Percentiles rank a stretch among this genome's conserved stretches.
Conservation (phyloP, 805 yeast genomes). For the Saturnispora gosingensis region DNA sequence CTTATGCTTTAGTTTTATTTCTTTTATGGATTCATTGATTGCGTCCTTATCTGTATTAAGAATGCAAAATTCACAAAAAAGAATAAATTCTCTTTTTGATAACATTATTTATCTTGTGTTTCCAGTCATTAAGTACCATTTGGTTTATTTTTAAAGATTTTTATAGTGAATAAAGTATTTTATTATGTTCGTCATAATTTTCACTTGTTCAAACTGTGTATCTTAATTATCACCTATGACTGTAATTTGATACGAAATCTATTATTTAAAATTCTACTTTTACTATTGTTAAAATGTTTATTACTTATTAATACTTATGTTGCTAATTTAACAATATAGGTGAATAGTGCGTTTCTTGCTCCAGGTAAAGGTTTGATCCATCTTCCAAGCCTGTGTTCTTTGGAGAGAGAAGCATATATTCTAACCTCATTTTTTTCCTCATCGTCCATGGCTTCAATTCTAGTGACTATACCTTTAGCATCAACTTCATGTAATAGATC, state of each 20-base stretch:
- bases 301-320: not conserved
- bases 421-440: slow-evolving; percentile 43
- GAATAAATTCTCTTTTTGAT: not conserved
- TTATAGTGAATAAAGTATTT: not conserved
- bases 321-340: slow-evolving; percentile 34
- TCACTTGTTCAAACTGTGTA: not conserved
- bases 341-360: slow-evolving; percentile 65
- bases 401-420: slow-evolving; percentile 60
- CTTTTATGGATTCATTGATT: not conserved
- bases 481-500: slow-evolving; percentile 45
- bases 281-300: not conserved
- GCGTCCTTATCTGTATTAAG: not conserved
- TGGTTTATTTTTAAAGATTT: slow-evolving; percentile 1
- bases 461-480: slow-evolving; percentile 63
- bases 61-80: not conserved
- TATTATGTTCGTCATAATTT: not conserved
- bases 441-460: slow-evolving; percentile 46
- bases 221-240: not conserved
- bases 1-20: not conserved
- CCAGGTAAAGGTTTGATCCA: slow-evolving; percentile 61
- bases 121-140: not conserved
- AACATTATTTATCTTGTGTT: not conserved
- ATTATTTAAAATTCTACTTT: not conserved
- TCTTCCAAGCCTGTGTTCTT: slow-evolving; percentile 84
- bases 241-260: not conserved